phyloP scores from a whole-genome alignment of 192 early-diverging fungal genomes.

The Phlyctochytrium planicorne region DNA sequence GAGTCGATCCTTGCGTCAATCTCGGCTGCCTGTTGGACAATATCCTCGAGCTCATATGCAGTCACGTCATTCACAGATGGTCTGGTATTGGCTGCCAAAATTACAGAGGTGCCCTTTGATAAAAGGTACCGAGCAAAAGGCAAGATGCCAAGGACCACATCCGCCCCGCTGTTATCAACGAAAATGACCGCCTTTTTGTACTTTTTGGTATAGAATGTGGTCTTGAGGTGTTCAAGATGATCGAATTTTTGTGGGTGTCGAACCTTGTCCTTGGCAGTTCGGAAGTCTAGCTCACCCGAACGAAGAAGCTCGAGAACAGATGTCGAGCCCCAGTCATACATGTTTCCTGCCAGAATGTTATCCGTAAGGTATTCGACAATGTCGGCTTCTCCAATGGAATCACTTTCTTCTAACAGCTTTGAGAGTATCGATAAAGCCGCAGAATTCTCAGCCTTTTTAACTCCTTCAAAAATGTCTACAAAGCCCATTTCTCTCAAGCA shows the following conservation, averaged over 20 bases:
- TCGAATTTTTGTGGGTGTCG: slow-evolving; percentile 47
- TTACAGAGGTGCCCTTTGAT: slow-evolving; percentile 50
- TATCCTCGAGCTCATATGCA: slow-evolving; percentile 53
- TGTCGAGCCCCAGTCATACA: slow-evolving; percentile 81
- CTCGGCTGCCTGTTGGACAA: slow-evolving; percentile 41
- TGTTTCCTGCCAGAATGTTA: slow-evolving; percentile 77
- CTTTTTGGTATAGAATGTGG: slow-evolving; percentile 7
- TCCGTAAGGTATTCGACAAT: slow-evolving; percentile 51
- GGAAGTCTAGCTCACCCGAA: slow-evolving; percentile 60
- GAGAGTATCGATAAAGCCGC: slow-evolving; percentile 58
- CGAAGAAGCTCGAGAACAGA: slow-evolving; percentile 58
- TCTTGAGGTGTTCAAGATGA: slow-evolving; percentile 37
- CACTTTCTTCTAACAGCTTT: slow-evolving; percentile 44
- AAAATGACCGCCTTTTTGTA: slow-evolving; percentile 71
- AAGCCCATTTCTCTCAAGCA: slow-evolving; percentile 81
- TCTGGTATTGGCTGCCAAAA: slow-evolving; percentile 71
- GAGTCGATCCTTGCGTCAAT: slow-evolving; percentile 43
- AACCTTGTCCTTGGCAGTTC: slow-evolving; percentile 45
- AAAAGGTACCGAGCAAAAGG: slow-evolving; percentile 71
- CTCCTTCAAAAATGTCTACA: slow-evolving; percentile 68
- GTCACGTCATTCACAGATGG: slow-evolving; percentile 85
- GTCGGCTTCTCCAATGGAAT: slow-evolving; percentile 37
- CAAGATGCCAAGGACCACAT: slow-evolving; percentile 75
- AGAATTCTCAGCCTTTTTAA: slow-evolving; percentile 68
- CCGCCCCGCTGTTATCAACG: slow-evolving; percentile 81